A percentile compares a stretch with the other conserved stretches of the same genome.
Conservation (phyloP, 345 rosid species). For the Populus nigra region DNA sequence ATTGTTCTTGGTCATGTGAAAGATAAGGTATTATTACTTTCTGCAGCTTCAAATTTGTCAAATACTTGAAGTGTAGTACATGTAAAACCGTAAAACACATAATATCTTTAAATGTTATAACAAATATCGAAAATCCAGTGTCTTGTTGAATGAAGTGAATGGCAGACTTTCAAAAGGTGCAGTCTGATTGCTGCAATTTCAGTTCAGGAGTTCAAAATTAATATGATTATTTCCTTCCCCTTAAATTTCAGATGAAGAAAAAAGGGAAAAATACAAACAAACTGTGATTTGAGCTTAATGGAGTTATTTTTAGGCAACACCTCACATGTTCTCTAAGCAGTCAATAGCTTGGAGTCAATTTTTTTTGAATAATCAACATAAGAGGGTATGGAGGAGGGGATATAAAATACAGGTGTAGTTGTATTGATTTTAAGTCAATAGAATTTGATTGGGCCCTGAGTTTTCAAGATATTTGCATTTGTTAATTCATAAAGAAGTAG, state of each 20-base stretch:
- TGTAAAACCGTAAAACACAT: neutral
- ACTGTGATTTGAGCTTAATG: too few species aligned
- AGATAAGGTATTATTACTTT: slow-evolving; percentile 62
- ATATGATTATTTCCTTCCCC: neutral
- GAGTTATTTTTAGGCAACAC: neutral
- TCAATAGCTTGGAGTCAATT: neutral
- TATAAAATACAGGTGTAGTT: neutral
- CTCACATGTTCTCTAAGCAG: neutral
- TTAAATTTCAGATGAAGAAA: neutral
- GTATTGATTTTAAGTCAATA: neutral
- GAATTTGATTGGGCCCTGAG: neutral
- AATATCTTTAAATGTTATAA: neutral
- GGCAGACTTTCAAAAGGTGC: neutral
- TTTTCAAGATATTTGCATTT: neutral
- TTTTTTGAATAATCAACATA: neutral
- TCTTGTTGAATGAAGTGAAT: neutral
- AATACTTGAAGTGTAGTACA: neutral
- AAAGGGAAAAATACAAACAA: neutral
- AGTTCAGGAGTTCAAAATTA: too few species aligned
- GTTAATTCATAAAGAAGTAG: neutral
- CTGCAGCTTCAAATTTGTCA: slow-evolving; percentile 2
- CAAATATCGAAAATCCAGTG: neutral
- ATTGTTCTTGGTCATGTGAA: slow-evolving; percentile 91
- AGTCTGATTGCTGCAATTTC: neutral
- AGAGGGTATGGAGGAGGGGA: too few species aligned